These are phyloP conservation scores for Backusella parvicylindrica DNA, from an alignment of 192 early-diverging fungal species.

Conservation along the genomic window DNA sequence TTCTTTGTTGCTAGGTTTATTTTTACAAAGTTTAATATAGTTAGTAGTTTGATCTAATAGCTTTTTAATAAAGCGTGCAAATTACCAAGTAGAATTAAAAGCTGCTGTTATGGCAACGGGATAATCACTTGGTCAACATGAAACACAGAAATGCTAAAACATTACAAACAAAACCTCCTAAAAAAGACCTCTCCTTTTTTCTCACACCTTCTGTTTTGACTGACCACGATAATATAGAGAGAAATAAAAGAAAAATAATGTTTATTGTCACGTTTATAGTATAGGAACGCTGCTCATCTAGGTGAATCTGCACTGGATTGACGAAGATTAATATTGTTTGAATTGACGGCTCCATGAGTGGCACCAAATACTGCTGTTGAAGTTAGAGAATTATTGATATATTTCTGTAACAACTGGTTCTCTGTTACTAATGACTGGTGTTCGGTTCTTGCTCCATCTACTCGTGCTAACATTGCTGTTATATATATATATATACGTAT, in stretches of 20 bases:
- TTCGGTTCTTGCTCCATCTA: constrained; percentile 32
- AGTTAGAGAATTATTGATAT: constrained; percentile 39
- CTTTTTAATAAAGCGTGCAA: no score
- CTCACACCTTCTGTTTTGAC: no score
- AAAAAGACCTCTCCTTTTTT: no score
- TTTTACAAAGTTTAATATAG: no score
- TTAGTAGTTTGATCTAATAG: no score
- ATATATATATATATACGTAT: neutral
- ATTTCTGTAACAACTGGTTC: constrained; percentile 41
- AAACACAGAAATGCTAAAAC: no score
- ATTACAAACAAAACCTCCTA: no score
- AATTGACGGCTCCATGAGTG: constrained; percentile 4
- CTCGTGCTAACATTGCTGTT: constrained; percentile 29
- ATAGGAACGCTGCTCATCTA: neutral
- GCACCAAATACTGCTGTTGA: constrained; percentile 43
- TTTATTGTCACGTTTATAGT: neutral
- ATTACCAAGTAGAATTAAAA: no score
- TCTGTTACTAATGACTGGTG: constrained; percentile 35
- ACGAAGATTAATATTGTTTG: constrained; percentile 13
- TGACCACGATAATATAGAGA: no score
- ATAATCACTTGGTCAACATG: neutral
- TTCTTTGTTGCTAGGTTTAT: no score
- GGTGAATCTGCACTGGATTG: constrained; percentile 1
- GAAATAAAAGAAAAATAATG: no score
- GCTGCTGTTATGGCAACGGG: no score